phyloP scores from a whole-genome alignment of 495 filamentous ascomycete genomes.

The Halenospora varia region DNA sequence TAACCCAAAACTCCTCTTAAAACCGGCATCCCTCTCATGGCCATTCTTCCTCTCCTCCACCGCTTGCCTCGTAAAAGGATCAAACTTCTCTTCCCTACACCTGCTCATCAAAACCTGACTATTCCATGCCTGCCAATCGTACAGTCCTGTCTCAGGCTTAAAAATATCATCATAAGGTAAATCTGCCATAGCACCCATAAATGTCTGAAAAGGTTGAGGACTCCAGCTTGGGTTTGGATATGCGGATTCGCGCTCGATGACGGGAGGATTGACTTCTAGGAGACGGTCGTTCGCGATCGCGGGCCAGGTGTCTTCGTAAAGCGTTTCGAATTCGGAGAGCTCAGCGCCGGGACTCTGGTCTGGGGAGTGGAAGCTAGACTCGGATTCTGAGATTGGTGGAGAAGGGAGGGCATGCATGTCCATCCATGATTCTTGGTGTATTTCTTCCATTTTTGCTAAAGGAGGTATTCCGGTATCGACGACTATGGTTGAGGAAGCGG shows the following conservation, averaged over 20 bases:
- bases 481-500: conserved; percentile 16
- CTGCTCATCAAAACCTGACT: conserved; percentile 12
- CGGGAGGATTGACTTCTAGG: conserved; percentile 5
- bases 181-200: conserved; percentile 28
- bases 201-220: conserved; percentile 23
- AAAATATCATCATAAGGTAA: conserved; percentile 39
- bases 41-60: too few relatives aligned
- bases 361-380: conserved; percentile 4
- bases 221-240: not conserved
- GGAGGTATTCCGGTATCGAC: conserved; percentile 12
- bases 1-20: not conserved
- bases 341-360: not conserved
- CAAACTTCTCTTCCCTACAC: conserved; percentile 23
- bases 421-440: conserved; percentile 14
- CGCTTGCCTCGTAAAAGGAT: not conserved
- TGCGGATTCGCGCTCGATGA: not conserved
- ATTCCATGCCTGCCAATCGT: conserved; percentile 23
- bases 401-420: conserved; percentile 13
- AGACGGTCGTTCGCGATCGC: conserved; percentile 2
- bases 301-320: conserved; percentile 23
- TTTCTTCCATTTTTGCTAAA: not conserved
- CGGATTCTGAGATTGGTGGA: conserved; percentile 13
- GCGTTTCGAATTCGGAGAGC: conserved; percentile 14
- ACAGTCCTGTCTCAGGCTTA: conserved; percentile 30
- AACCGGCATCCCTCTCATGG: conserved; percentile 9